Percentiles rank a stretch among this genome's conserved stretches.
Evolutionary conservation across 2,329 filamentous ascomycete species (phyloP).

Genomic region (Phialophora verrucosa): DNA sequence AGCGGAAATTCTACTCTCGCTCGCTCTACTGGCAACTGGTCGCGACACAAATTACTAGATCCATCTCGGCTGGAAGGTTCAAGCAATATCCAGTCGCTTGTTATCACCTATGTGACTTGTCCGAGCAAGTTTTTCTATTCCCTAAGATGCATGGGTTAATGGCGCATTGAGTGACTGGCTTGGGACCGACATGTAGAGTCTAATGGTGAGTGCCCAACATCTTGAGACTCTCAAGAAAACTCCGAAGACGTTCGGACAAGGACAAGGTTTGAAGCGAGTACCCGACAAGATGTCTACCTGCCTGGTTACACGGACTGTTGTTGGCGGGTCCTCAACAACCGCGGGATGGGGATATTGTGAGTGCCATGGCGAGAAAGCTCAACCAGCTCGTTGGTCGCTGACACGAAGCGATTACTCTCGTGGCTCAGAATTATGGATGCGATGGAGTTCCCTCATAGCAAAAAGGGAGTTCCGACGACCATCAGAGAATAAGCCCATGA

Average conservation of each 20-base stretch:
- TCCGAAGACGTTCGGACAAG: constrained; percentile 15
- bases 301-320: constrained; percentile 5
- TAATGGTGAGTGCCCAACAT: neutral
- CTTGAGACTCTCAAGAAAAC: neutral
- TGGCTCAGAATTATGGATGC: neutral
- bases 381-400: neutral
- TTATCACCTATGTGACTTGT: neutral
- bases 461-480: neutral
- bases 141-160: neutral
- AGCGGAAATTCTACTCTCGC: neutral
- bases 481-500: neutral
- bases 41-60: neutral
- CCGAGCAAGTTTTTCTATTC: neutral
- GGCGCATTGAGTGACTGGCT: neutral
- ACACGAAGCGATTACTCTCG: neutral
- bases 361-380: neutral
- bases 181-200: neutral
- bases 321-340: constrained; percentile 16
- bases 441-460: neutral
- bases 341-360: constrained; percentile 10
- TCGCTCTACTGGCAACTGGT: neutral
- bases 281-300: constrained; percentile 13
- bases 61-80: neutral
- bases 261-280: constrained; percentile 19
- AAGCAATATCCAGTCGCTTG: neutral